Conservation (phyloP, 495 filamentous ascomycete genomes). For the Daldinia bambusicola region DNA sequence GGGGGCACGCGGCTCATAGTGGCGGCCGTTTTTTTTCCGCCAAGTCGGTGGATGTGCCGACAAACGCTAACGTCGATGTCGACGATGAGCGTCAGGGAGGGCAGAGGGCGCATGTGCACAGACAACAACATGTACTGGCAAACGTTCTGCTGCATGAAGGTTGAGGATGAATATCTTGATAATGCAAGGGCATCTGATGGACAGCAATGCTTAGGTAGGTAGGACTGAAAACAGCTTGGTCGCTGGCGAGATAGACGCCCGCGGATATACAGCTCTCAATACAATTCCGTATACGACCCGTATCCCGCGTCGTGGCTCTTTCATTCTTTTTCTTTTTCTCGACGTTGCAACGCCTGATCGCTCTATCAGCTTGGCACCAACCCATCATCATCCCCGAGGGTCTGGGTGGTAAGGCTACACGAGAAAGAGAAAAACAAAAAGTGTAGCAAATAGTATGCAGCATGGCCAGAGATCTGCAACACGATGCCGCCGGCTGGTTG, state of each 20-base stretch:
- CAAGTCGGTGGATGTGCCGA: constrained; percentile 13
- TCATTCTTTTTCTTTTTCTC: neutral
- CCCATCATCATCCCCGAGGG: no score
- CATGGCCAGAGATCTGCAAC: constrained; percentile 27
- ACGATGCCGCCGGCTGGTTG: constrained; percentile 17
- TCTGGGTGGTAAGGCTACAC: no score
- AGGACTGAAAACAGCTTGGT: neutral
- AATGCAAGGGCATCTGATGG: neutral
- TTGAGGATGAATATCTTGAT: neutral
- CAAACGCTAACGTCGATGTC: constrained; percentile 6
- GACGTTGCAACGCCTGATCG: neutral
- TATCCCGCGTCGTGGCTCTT: neutral
- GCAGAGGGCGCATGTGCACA: neutral
- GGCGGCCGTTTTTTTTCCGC: constrained; percentile 23
- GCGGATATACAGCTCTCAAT: neutral
- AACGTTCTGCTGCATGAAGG: neutral
- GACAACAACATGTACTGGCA: neutral
- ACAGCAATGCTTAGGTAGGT: neutral
- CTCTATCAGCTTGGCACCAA: no score
- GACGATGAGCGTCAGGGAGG: constrained; percentile 1
- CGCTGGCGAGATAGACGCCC: neutral
- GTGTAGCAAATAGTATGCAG: constrained; percentile 17
- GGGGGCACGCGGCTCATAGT: neutral
- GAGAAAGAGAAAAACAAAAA: neutral
- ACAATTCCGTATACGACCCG: neutral